These are phyloP conservation scores for Sporothrix globosa DNA, from an alignment of 2,329 filamentous ascomycete species.

Conservation along the genomic window DNA sequence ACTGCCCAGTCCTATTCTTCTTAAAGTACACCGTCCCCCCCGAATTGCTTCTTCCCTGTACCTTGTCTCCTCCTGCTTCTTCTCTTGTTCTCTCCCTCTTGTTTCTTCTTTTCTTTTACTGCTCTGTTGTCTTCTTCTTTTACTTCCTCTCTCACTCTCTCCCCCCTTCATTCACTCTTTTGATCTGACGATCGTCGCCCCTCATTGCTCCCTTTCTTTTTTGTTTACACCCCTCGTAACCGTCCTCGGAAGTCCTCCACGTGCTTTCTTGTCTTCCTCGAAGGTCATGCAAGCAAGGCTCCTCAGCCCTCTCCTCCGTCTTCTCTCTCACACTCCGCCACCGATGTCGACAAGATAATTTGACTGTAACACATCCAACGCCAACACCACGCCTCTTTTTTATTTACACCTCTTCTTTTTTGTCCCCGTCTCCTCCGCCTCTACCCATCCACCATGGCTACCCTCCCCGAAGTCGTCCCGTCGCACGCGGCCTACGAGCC, in stretches of 20 bases:
- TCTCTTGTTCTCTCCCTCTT: background rate
- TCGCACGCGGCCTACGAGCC: background rate
- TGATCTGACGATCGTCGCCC: background rate
- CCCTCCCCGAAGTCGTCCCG: background rate
- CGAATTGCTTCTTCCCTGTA: conserved; percentile 2
- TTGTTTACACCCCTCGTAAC: conserved; percentile 12
- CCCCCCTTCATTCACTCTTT: background rate
- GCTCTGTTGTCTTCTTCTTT: background rate
- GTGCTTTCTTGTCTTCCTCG: background rate
- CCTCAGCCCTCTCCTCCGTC: background rate
- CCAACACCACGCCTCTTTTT: background rate
- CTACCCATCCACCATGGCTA: background rate
- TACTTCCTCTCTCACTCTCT: background rate
- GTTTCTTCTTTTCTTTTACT: background rate
- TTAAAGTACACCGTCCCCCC: conserved; percentile 28
- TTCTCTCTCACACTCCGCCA: background rate
- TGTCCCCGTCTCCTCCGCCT: background rate
- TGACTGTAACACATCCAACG: background rate
- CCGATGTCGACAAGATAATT: background rate
- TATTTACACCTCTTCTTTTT: too few relatives aligned
- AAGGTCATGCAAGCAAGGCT: conserved; percentile 25
- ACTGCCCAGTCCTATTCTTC: conserved; percentile 17
- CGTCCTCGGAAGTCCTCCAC: conserved; percentile 10
- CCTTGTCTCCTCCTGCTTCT: conserved; percentile 8
- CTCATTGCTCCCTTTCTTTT: background rate